Conservation (phyloP, 257 asterid genomes). For the Galeopsis tetrahit region DNA sequence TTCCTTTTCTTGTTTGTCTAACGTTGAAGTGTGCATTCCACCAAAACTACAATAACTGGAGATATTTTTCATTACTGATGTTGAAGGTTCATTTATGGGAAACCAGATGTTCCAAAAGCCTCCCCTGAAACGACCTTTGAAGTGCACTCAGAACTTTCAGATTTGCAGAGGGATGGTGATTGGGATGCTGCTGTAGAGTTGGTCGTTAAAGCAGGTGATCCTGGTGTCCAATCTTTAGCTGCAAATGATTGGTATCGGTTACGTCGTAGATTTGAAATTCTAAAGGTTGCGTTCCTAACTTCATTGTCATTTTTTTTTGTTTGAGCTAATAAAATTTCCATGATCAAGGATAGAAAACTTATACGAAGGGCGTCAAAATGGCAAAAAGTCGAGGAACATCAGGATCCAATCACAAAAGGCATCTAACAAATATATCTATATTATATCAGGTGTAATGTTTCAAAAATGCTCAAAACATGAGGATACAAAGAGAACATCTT, state of each 20-base stretch:
- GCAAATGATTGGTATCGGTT: slow-evolving; percentile 95
- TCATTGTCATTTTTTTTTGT: neutral
- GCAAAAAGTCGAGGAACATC: neutral
- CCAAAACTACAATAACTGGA: slow-evolving; percentile 20
- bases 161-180: slow-evolving; percentile 64
- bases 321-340: neutral
- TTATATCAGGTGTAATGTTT: neutral
- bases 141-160: slow-evolving; percentile 72
- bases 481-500: neutral
- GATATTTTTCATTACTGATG: slow-evolving; percentile 31
- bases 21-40: slow-evolving; percentile 11
- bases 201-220: slow-evolving; percentile 80
- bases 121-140: slow-evolving; percentile 66
- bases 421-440: neutral
- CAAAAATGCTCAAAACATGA: slow-evolving; percentile 1
- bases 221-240: slow-evolving; percentile 67
- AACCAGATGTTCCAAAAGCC: slow-evolving; percentile 91
- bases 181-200: slow-evolving; percentile 86
- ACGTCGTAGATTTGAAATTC: slow-evolving; percentile 92
- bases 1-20: slow-evolving; percentile 8
- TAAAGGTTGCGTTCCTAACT: slow-evolving; percentile 57
- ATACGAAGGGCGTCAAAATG: neutral
- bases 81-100: slow-evolving; percentile 92
- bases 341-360: neutral
- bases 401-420: neutral